These are phyloP conservation scores for Pseudozyma sp. DNA, from an alignment of 1,284 basidiomycete species.

Conservation along the genomic window DNA sequence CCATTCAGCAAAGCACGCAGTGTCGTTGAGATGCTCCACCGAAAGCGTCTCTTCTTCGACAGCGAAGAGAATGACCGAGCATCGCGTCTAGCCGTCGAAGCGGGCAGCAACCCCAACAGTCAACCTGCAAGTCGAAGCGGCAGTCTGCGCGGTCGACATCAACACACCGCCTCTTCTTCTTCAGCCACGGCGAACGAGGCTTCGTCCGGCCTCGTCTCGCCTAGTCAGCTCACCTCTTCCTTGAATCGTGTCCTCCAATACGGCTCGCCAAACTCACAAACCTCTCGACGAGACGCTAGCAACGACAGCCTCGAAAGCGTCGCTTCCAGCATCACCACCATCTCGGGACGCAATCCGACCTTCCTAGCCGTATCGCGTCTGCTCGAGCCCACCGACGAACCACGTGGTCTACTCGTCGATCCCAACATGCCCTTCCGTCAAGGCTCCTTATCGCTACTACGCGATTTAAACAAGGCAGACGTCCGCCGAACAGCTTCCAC, in stretches of 20 bases:
- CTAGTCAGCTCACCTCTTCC: constrained; percentile 23
- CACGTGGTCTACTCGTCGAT: constrained; percentile 35
- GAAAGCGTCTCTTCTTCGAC: constrained; percentile 63
- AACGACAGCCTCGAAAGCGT: constrained; percentile 56
- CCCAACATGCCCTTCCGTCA: constrained; percentile 6
- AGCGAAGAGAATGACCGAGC: constrained; percentile 65
- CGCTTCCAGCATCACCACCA: constrained; percentile 58
- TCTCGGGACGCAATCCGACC: constrained; percentile 39
- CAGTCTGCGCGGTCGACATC: constrained; percentile 43
- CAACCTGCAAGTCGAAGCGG: constrained; percentile 38
- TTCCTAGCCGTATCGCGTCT: constrained; percentile 36
- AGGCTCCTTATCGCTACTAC: constrained; percentile 6
- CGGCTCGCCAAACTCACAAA: background rate
- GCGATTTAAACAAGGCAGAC: constrained; percentile 12
- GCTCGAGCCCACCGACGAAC: constrained; percentile 45
- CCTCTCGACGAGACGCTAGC: constrained; percentile 39
- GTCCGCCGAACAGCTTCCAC: constrained; percentile 29
- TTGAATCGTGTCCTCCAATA: constrained; percentile 20
- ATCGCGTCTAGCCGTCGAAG: constrained; percentile 46
- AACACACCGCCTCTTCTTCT: background rate
- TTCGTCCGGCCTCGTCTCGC: constrained; percentile 1
- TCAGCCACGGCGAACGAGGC: no score
- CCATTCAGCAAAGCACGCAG: constrained; percentile 59
- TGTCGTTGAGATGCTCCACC: constrained; percentile 64
- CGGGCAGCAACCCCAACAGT: constrained; percentile 45